Evolutionary conservation across 345 rosid species (phyloP), one percentile per base, ranked within the genome.

Genomic region (Heritiera littoralis): DNA sequence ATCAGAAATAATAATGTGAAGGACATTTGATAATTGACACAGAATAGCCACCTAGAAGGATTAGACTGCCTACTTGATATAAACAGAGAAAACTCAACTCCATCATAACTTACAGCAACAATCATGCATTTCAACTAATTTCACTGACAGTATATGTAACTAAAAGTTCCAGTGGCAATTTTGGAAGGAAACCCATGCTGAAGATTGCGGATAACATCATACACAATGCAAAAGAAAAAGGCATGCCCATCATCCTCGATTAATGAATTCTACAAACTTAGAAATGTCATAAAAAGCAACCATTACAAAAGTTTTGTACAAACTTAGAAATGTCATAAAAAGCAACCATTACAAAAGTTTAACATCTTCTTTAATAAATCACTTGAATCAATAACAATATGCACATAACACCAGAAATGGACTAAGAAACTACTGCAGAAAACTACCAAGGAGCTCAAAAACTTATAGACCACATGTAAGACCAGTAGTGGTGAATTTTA

Each of bases 21-120:
- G 13, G 18, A 28, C 9, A 12, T 30, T 71, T 68, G 55, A 45
- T 28, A 68, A n/a, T 68, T 45, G 55, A 51, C 59, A 49, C 75
- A 14, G 13, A 51, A 70, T 38, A 72, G 63, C 76, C 63, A 15
- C 76, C 48, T 52, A 30, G 46, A 30, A 54, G 12, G 18, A 54
- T 64, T 73, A 54, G 10, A 9, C 61, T 4, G 64, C 76, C 49
- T 54, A 54, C 64, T 55, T 32, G 8, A 15, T 54, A 54, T 32
- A 9, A 17, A 52, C 14, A 5, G 28, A 38, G 17, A 35, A 17
- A 73, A 73, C 64, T 71, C 43, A 49, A 71, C 56, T 28, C 75
- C 59, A 71, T 30, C 75, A 30, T 30, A 28, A 71, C n/a, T 71
- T 7, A 12, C 58, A 70, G 48, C 74, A 70, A 40, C 58, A 70